Conservation (phyloP, 129 eudicot species). For the Deinandra increscens region DNA sequence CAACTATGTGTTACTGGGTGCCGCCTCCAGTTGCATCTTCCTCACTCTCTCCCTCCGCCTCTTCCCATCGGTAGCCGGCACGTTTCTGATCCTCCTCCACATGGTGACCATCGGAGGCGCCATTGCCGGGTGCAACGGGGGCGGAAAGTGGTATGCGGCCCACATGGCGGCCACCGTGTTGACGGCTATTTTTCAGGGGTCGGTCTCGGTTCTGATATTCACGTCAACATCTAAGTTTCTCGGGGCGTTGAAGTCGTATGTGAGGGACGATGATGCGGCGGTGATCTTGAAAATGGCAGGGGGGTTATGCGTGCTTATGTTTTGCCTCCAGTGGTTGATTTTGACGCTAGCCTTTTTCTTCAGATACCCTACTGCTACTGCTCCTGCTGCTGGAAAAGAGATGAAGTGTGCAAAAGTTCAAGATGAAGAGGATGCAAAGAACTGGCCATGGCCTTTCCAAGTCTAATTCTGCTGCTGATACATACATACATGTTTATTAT, state of each 20-base stretch:
- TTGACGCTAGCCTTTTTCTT: conserved; percentile 59
- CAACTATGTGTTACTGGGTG: conserved; percentile 57
- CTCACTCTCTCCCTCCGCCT: conserved; percentile 73
- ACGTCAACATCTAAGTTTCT: conserved; percentile 59
- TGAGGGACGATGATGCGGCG: no score
- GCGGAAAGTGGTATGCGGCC: conserved; percentile 51
- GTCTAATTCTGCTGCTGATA: no score
- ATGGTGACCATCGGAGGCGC: conserved; percentile 69
- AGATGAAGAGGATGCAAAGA: no score
- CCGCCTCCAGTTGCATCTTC: conserved; percentile 78
- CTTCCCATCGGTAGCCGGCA: conserved; percentile 51
- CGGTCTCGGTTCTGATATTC: conserved; percentile 63
- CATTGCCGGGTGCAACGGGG: conserved; percentile 56
- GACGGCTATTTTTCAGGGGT: conserved; percentile 75
- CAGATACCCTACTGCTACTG: conserved; percentile 44
- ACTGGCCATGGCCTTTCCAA: no score
- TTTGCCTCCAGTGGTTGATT: conserved; percentile 59
- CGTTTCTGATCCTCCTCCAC: conserved; percentile 60
- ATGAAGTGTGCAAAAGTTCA: neutral
- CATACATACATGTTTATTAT: no score
- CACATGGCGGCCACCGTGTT: conserved; percentile 67
- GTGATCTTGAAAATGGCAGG: no score
- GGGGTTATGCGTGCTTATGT: no score
- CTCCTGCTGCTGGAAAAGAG: conserved; percentile 28
- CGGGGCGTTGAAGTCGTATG: neutral